These are phyloP conservation scores for Beverwykella pulmonaria DNA, from an alignment of 495 filamentous ascomycete genomes.

Conservation along the genomic window DNA sequence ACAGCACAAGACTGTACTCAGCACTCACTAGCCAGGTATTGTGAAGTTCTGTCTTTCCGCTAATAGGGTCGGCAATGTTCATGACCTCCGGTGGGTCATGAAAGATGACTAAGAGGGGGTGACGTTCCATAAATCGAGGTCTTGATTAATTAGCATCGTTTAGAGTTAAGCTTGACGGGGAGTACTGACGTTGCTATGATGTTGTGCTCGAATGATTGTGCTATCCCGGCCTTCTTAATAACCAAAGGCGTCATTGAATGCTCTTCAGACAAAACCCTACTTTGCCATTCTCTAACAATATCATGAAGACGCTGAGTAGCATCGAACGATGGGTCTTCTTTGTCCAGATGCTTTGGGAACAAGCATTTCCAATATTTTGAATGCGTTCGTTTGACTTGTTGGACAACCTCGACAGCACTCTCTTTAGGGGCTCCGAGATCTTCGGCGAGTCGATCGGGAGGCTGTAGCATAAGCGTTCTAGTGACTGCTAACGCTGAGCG, in stretches of 20 bases:
- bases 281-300: conserved; percentile 73
- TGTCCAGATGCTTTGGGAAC: conserved; percentile 54
- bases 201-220: conserved; percentile 82
- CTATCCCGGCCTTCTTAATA: conserved; percentile 70
- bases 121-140: conserved; percentile 54
- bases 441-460: conserved; percentile 67
- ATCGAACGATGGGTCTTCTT: conserved; percentile 44
- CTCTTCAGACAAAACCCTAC: conserved; percentile 65
- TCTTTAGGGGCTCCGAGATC: conserved; percentile 10
- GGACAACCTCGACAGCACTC: conserved; percentile 53
- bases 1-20: conserved; percentile 48
- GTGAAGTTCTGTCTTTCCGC: conserved; percentile 74
- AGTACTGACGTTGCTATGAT: conserved; percentile 75
- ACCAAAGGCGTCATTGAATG: conserved; percentile 74
- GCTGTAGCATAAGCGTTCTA: conserved; percentile 90
- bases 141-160: conserved; percentile 41
- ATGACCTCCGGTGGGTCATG: conserved; percentile 71
- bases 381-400: conserved; percentile 59
- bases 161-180: conserved; percentile 25
- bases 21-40: conserved; percentile 81
- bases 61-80: conserved; percentile 66
- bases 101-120: conserved; percentile 73
- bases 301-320: conserved; percentile 62
- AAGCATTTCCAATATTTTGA: conserved; percentile 63
- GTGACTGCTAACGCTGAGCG: conserved; percentile 90